Conservation (phyloP, 371 early-diverging fungal species). For the Rhizomucor miehei region DNA sequence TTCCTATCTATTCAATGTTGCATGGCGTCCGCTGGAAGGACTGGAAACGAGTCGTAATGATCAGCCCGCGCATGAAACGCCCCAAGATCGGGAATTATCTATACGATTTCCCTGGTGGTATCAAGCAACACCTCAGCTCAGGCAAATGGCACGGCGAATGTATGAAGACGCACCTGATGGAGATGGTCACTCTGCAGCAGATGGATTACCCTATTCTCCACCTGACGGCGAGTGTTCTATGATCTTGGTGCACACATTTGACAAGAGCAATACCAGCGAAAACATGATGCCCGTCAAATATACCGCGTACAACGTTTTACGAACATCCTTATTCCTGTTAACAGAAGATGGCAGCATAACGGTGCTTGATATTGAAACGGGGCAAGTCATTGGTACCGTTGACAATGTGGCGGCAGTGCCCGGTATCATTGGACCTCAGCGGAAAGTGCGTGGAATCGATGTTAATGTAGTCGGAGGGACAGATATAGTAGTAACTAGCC, state of each 20-base stretch:
- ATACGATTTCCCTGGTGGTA: constrained; percentile 36
- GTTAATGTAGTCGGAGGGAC: constrained; percentile 41
- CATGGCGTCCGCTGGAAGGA: constrained; percentile 24
- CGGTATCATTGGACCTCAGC: constrained; percentile 5
- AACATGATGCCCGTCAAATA: constrained; percentile 38
- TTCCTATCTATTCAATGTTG: constrained; percentile 23
- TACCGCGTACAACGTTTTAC: constrained; percentile 45
- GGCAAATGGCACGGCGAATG: constrained; percentile 29
- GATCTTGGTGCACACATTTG: constrained; percentile 35
- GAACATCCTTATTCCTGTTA: constrained; percentile 36
- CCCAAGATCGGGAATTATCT: constrained; percentile 3
- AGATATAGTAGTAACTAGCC: constrained; percentile 44
- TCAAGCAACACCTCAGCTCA: constrained; percentile 20
- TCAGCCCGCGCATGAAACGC: neutral
- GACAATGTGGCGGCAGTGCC: constrained; percentile 28
- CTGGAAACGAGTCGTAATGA: neutral
- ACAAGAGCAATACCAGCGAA: constrained; percentile 13
- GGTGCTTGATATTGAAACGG: constrained; percentile 45
- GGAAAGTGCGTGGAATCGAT: constrained; percentile 36
- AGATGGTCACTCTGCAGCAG: neutral
- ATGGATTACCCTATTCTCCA: constrained; percentile 40
- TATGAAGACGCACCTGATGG: neutral
- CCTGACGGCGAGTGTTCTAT: constrained; percentile 24
- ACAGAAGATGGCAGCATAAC: constrained; percentile 49
- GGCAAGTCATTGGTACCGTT: constrained; percentile 32